Evolutionary conservation across 495 filamentous ascomycete genomes (phyloP).

Genomic region (Trichodelitschia bisporula): DNA sequence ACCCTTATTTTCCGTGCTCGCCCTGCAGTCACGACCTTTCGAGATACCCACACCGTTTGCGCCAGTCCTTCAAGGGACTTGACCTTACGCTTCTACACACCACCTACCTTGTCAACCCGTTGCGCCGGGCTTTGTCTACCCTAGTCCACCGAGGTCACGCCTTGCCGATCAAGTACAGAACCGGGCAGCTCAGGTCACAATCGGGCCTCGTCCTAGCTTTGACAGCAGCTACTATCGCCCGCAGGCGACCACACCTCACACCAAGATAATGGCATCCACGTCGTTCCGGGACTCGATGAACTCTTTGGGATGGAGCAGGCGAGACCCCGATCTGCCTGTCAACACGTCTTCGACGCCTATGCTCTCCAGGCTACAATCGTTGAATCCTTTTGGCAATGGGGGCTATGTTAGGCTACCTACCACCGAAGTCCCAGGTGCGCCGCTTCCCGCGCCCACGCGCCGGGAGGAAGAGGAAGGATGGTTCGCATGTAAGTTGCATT

Average conservation of each 20-base stretch:
- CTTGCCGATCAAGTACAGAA: no score
- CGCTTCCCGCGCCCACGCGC: constrained; percentile 59
- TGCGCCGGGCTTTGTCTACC: no score
- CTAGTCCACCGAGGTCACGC: no score
- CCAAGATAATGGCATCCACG: constrained; percentile 50
- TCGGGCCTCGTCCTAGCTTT: no score
- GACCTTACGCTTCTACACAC: no score
- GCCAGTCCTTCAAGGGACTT: no score
- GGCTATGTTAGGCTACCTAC: constrained; percentile 88
- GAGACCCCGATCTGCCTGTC: constrained; percentile 55
- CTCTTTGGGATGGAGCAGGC: constrained; percentile 80
- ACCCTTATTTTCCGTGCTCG: no score
- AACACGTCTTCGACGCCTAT: constrained; percentile 47
- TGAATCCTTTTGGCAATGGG: constrained; percentile 71
- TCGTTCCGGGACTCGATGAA: constrained; percentile 88
- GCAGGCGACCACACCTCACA: constrained; percentile 3
- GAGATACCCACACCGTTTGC: no score
- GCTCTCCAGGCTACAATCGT: constrained; percentile 52
- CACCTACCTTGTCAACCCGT: no score
- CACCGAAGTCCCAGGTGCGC: constrained; percentile 46
- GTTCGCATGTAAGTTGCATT: constrained; percentile 66
- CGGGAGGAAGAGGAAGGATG: constrained; percentile 88
- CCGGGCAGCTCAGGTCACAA: no score
- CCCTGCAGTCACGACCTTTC: no score
- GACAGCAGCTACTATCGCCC: no score